These are phyloP conservation scores for Phialophora expanda DNA, from an alignment of 2,329 filamentous ascomycete species.

Conservation along the genomic window DNA sequence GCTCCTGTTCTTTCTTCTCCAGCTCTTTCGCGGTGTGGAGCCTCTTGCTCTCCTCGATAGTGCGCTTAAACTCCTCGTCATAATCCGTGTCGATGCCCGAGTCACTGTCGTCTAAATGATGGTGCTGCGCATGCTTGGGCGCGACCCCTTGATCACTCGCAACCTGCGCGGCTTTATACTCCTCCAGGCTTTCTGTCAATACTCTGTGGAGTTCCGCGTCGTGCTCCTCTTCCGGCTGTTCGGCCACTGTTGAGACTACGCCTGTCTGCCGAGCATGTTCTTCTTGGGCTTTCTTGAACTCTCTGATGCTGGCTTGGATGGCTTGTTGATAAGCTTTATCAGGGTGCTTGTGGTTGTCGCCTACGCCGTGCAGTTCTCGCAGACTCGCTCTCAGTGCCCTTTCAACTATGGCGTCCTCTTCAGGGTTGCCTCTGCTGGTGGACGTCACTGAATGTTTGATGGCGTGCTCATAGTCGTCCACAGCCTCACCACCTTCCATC, in stretches of 20 bases:
- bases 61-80: conserved; percentile 48
- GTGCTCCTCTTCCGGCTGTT: conserved; percentile 40
- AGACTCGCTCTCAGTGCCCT: conserved; percentile 75
- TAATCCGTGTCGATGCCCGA: conserved; percentile 43
- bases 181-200: conserved; percentile 52
- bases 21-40: conserved; percentile 33
- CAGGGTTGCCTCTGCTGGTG: conserved; percentile 70
- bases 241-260: conserved; percentile 6
- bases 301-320: conserved; percentile 38
- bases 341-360: conserved; percentile 40
- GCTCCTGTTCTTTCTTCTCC: conserved; percentile 24
- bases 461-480: conserved; percentile 71
- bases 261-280: conserved; percentile 36
- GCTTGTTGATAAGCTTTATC: conserved; percentile 43
- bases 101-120: conserved; percentile 36
- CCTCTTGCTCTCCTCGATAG: conserved; percentile 44
- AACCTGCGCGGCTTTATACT: conserved; percentile 38
- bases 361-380: conserved; percentile 57
- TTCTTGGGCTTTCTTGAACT: conserved; percentile 34
- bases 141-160: background rate
- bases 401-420: conserved; percentile 74
- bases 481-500: conserved; percentile 46
- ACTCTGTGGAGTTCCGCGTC: conserved; percentile 53
- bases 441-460: conserved; percentile 72
- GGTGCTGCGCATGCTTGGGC: background rate